Percentiles rank a stretch among this genome's conserved stretches.
These are phyloP conservation scores for Ophiosphaerella herpotricha DNA, from an alignment of 2,329 filamentous ascomycete genomes.

Conservation along the genomic window DNA sequence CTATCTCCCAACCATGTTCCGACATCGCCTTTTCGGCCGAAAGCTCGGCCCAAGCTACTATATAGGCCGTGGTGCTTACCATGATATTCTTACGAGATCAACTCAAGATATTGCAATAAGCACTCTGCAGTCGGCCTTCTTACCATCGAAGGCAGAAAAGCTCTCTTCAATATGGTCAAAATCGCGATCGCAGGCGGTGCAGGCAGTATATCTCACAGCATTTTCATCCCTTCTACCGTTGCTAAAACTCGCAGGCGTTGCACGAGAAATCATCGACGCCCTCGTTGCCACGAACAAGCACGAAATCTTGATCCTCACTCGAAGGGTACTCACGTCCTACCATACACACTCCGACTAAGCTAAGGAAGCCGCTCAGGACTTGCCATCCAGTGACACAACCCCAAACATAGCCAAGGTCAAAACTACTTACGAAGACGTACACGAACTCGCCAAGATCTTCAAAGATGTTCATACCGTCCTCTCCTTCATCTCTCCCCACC, in stretches of 20 bases:
- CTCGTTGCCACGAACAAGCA: slow-evolving; percentile 56
- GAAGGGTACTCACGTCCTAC: slow-evolving; percentile 22
- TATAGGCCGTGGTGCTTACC: slow-evolving; percentile 2
- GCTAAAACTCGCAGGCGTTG: slow-evolving; percentile 50
- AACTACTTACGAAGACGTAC: slow-evolving; percentile 7
- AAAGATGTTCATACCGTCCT: slow-evolving; percentile 57
- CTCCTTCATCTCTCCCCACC: slow-evolving; percentile 54
- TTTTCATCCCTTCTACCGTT: background rate
- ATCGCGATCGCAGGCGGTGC: slow-evolving; percentile 17
- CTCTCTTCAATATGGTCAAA: slow-evolving; percentile 12
- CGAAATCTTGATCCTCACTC: slow-evolving; percentile 54
- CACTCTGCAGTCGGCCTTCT: background rate
- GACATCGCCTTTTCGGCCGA: slow-evolving; percentile 7
- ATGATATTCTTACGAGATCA: background rate
- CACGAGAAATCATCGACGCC: slow-evolving; percentile 56
- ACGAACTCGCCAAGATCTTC: slow-evolving; percentile 34
- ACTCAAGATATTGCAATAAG: no score
- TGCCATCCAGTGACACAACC: background rate
- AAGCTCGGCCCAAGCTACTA: slow-evolving; percentile 1
- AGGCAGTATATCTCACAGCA: slow-evolving; percentile 4
- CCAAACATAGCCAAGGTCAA: background rate
- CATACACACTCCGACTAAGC: background rate
- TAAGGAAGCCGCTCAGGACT: background rate
- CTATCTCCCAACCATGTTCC: no score
- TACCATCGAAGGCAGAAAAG: background rate